A percentile compares a stretch with the other conserved stretches of the same genome.
Evolutionary conservation across 495 filamentous ascomycete genomes (phyloP).

Genomic region (Friedmanniomyces endolithicus): DNA sequence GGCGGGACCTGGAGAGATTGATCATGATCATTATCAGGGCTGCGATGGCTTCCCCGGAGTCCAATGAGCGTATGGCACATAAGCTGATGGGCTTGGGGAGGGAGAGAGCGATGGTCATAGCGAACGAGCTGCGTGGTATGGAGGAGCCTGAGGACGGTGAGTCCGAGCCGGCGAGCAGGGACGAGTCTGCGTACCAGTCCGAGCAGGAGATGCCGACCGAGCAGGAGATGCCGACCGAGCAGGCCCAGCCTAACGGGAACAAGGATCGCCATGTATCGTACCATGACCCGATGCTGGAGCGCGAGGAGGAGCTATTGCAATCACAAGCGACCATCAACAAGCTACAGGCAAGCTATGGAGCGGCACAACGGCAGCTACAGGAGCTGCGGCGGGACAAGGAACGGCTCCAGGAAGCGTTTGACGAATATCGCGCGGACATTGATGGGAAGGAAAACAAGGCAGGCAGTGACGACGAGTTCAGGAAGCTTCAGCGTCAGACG

Average conservation of each 20-base stretch:
- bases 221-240: not conserved
- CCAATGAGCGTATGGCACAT: slow-evolving; percentile 30
- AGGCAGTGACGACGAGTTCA: slow-evolving; percentile 20
- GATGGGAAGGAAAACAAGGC: slow-evolving; percentile 19
- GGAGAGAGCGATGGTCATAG: slow-evolving; percentile 24
- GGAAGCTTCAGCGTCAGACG: slow-evolving; percentile 23
- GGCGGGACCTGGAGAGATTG: slow-evolving; percentile 19
- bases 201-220: slow-evolving; percentile 7
- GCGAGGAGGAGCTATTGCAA: slow-evolving; percentile 22
- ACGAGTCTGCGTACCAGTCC: slow-evolving; percentile 14
- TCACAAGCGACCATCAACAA: slow-evolving; percentile 19
- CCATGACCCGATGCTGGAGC: slow-evolving; percentile 29
- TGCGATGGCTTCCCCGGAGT: slow-evolving; percentile 25
- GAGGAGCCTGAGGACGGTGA: slow-evolving; percentile 22
- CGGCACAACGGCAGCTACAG: slow-evolving; percentile 21
- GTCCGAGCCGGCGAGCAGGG: slow-evolving; percentile 8
- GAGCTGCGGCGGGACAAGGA: slow-evolving; percentile 21
- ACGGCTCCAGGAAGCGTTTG: slow-evolving; percentile 29
- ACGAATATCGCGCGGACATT: slow-evolving; percentile 25
- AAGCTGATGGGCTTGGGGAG: slow-evolving; percentile 25
- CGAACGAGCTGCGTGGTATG: slow-evolving; percentile 27
- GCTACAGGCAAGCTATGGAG: slow-evolving; percentile 16
- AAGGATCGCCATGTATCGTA: slow-evolving; percentile 11
- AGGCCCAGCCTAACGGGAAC: slow-evolving; percentile 7
- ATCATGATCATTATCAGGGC: slow-evolving; percentile 29